Evolutionary conservation across 768 basidiomycete species (phyloP), one percentile per base, ranked within the genome.

Genomic region (Kwoniella heveanensis): DNA sequence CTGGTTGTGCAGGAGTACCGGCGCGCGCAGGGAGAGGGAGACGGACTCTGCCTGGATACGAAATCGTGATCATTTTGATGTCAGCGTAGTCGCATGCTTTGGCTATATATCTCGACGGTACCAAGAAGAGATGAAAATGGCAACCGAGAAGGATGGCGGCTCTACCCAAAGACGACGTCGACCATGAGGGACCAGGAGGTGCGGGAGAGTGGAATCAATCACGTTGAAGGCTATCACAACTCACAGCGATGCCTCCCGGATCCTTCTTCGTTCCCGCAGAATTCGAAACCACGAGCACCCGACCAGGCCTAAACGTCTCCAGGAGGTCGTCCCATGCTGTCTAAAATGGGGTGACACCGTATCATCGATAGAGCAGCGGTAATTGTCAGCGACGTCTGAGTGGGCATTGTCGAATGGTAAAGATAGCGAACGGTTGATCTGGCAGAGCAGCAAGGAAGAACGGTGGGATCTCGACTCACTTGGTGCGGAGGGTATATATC

Each of bases 201-300:
- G 32, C 32, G 13, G n/a, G n/a, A n/a, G n/a, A n/a, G n/a, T n/a
- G n/a, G n/a, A n/a, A n/a, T n/a, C n/a, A n/a, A n/a, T n/a, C n/a
- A n/a, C n/a, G n/a, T n/a, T n/a, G n/a, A n/a, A n/a, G n/a, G n/a
- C n/a, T n/a, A n/a, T n/a, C n/a, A n/a, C n/a, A n/a, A 73, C 70
- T 67, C 58, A 91, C 94, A 80, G 93, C 90, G 49, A 97, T 85
- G 15, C 86, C 86, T 21, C 88, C 89, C 0, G 88, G 91, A 60
- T 87, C 83, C 60, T 82, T 84, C 51, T 64, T 57, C 25, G 91
- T 90, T 1, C 95, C 94, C 0, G 92, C 92, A 21, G 94, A 93
- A 77, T 99, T 99, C 79, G 90, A 92, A 32, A 98, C 94, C 50
- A 98, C 86, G 65, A 99, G 82, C 5, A 99, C 85, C 64, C 91